phyloP scores from a whole-genome alignment of 2,329 filamentous ascomycete genomes.

The Exophiala spinifera region DNA sequence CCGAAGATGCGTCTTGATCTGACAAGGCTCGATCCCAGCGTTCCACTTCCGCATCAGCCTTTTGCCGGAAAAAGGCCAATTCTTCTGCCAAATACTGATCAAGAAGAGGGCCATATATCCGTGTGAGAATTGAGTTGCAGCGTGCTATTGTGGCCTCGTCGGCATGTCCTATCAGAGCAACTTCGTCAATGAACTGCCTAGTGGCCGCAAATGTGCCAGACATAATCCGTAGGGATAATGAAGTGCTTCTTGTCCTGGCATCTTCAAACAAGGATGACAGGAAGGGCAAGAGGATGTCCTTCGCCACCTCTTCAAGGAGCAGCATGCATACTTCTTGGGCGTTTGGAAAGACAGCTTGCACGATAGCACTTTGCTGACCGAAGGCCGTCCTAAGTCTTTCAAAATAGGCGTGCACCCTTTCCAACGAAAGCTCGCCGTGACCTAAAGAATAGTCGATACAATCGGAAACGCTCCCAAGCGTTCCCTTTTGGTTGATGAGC shows the following conservation, averaged over 20 bases:
- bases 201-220: slow-evolving; percentile 86
- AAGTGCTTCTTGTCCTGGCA: slow-evolving; percentile 70
- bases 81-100: slow-evolving; percentile 92
- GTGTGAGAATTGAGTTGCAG: slow-evolving; percentile 64
- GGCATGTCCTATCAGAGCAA: slow-evolving; percentile 62
- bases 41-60: slow-evolving; percentile 72
- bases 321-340: slow-evolving; percentile 68
- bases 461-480: slow-evolving; percentile 72
- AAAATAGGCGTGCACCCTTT: slow-evolving; percentile 80
- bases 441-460: slow-evolving; percentile 70
- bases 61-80: slow-evolving; percentile 75
- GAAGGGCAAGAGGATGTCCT: slow-evolving; percentile 82
- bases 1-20: slow-evolving; percentile 83
- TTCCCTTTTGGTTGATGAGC: slow-evolving; percentile 69
- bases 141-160: slow-evolving; percentile 61
- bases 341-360: slow-evolving; percentile 77
- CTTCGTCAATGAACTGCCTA: slow-evolving; percentile 68
- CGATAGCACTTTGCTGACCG: slow-evolving; percentile 77
- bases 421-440: slow-evolving; percentile 62
- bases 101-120: slow-evolving; percentile 87
- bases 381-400: slow-evolving; percentile 68
- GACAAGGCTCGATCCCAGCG: slow-evolving; percentile 89
- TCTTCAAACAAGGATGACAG: slow-evolving; percentile 82
- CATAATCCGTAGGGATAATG: slow-evolving; percentile 78
- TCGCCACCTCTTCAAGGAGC: slow-evolving; percentile 76